Conservation (phyloP, 2,329 filamentous ascomycete species). For the Aureobasidium sp. region DNA sequence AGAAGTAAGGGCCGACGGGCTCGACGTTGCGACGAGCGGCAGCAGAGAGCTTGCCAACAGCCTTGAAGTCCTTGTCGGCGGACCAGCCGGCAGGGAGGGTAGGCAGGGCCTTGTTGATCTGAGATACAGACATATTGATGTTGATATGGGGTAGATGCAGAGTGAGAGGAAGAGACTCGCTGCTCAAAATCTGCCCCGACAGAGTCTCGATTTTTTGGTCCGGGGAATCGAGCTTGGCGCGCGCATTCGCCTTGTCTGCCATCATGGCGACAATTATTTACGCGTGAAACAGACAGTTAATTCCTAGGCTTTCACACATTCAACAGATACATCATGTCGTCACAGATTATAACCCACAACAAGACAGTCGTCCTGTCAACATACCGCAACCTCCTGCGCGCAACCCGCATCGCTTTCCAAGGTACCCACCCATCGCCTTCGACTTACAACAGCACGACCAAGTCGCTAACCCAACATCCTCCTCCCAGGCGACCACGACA, state of each 20-base stretch:
- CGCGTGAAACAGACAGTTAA: background rate
- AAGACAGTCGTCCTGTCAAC: conserved; percentile 59
- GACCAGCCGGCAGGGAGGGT: conserved; percentile 72
- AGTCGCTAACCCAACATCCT: background rate
- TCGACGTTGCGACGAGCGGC: conserved; percentile 83
- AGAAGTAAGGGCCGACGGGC: conserved; percentile 93
- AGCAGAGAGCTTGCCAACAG: conserved; percentile 65
- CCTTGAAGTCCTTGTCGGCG: conserved; percentile 86
- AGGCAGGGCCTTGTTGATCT: conserved; percentile 61
- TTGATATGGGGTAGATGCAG: background rate
- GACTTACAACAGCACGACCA: background rate
- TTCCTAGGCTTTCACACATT: background rate
- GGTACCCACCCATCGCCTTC: conserved; percentile 42
- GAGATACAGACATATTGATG: conserved; percentile 54
- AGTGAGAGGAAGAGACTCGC: background rate
- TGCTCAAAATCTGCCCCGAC: background rate
- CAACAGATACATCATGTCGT: background rate
- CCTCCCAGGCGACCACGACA: conserved; percentile 56
- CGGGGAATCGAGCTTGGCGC: background rate
- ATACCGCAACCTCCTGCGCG: conserved; percentile 74
- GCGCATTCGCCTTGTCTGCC: background rate
- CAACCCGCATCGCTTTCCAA: conserved; percentile 73
- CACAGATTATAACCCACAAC: conserved; percentile 17
- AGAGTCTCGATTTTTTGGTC: conserved; percentile 9
- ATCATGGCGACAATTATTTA: background rate